These are phyloP conservation scores for Coleophoma crateriformis DNA, from an alignment of 2,329 filamentous ascomycete genomes.

Conservation along the genomic window DNA sequence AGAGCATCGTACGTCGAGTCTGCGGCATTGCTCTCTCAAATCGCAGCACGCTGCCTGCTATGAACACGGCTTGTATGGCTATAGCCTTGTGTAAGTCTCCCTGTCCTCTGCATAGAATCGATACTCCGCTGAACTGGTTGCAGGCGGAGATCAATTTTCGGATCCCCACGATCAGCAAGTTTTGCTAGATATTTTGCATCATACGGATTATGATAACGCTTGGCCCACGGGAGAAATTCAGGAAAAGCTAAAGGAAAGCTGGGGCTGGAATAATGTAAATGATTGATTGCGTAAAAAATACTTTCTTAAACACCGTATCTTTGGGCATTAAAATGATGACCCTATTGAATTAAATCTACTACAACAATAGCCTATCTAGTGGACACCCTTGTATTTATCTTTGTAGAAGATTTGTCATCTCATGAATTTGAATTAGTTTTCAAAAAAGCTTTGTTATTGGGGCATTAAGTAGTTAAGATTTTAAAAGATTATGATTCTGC, in stretches of 20 bases:
- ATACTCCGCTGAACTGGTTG: neutral
- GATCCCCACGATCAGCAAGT: slow-evolving; percentile 22
- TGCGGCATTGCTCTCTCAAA: slow-evolving; percentile 16
- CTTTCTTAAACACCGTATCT: no score
- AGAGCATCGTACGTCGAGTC: slow-evolving; percentile 9
- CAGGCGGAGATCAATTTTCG: slow-evolving; percentile 24
- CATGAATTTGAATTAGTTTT: no score
- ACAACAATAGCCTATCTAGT: no score
- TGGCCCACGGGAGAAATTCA: slow-evolving; percentile 29
- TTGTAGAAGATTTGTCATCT: no score
- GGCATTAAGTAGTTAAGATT: no score
- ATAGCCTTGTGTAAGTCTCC: slow-evolving; percentile 22
- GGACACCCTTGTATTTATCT: no score
- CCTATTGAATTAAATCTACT: no score
- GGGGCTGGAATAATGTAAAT: slow-evolving; percentile 19
- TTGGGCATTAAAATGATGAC: no score
- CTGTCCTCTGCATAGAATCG: no score
- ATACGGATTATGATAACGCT: slow-evolving; percentile 21
- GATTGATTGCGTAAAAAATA: no score
- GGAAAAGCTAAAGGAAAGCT: slow-evolving; percentile 24
- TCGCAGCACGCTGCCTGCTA: slow-evolving; percentile 11
- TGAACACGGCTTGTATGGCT: slow-evolving; percentile 28
- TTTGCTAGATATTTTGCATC: slow-evolving; percentile 21
- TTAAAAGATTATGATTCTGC: no score
- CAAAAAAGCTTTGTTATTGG: no score